Evolutionary conservation across 441 rosid species (phyloP).

Genomic region (Syzygium malaccense): DNA sequence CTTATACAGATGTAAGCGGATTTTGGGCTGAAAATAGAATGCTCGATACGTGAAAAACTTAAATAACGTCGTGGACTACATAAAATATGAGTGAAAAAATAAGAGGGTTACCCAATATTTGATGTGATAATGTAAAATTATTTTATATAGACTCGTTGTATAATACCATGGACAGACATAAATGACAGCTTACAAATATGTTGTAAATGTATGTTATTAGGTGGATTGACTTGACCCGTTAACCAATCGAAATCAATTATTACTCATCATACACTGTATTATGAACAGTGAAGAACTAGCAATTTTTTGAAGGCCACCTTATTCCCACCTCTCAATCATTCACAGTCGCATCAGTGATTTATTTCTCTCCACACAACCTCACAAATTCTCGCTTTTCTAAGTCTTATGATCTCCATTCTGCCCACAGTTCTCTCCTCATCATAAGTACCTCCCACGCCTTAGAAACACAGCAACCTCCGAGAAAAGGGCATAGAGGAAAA

Average conservation of each 20-base stretch:
- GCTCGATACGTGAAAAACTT: not conserved
- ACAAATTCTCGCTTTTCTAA: not conserved
- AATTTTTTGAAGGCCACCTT: constrained; percentile 17
- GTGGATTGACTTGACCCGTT: not conserved
- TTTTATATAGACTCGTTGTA: not conserved
- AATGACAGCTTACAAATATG: not conserved
- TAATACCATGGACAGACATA: not conserved
- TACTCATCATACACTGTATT: constrained; percentile 18
- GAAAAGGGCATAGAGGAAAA: not conserved
- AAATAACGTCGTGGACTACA: not conserved
- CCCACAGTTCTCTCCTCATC: not conserved
- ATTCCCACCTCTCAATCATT: constrained; percentile 40
- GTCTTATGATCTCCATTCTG: not conserved
- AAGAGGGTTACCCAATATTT: not conserved
- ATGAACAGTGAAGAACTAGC: constrained; percentile 16
- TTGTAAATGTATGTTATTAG: not conserved
- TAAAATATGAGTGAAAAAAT: not conserved
- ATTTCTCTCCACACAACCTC: constrained; percentile 7
- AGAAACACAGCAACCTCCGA: not conserved
- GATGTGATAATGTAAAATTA: not conserved
- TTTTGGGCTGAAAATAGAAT: not conserved
- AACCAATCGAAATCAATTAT: constrained; percentile 1
- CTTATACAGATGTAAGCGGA: not conserved
- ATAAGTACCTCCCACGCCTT: constrained; percentile 3
- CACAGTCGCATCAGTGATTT: constrained; percentile 8